Percentiles rank a stretch among this genome's conserved stretches.
phyloP scores from a whole-genome alignment of 225 moss, liverwort and hornwort species.

The Pleurozium schreberi region DNA sequence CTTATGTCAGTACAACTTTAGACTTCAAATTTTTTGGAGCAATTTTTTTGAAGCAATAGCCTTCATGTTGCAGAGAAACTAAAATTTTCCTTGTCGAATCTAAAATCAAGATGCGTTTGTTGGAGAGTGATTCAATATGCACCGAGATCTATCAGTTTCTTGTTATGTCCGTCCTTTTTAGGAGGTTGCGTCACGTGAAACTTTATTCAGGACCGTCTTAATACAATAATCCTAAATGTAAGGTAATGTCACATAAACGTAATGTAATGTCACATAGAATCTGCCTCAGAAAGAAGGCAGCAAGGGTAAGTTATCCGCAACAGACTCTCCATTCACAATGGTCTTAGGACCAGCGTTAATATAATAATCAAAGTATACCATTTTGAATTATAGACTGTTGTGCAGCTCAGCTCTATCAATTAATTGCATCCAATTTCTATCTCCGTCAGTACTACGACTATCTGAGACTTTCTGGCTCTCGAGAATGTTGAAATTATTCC shows the following conservation, averaged over 20 bases:
- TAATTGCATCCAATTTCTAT: neutral
- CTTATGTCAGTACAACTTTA: neutral
- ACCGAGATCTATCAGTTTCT: neutral
- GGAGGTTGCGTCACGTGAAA: neutral
- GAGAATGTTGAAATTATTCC: neutral
- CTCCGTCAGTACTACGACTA: no score
- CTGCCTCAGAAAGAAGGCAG: no score
- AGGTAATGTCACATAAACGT: no score
- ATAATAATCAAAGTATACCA: neutral
- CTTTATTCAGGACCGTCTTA: neutral
- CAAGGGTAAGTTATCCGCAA: no score
- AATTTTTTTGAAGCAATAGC: neutral
- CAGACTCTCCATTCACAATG: neutral
- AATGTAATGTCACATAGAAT: neutral
- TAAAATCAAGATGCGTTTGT: neutral
- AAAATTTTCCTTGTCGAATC: neutral
- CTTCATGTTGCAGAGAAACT: neutral
- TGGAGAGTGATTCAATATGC: neutral
- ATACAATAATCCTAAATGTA: neutral
- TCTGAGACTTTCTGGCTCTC: neutral
- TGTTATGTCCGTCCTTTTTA: neutral
- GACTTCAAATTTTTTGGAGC: neutral
- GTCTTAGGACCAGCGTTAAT: neutral
- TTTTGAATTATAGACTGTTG: neutral
- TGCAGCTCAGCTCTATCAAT: neutral